Evolutionary conservation across 2,329 filamentous ascomycete species (phyloP).

Genomic region (Ophiostoma sp.): DNA sequence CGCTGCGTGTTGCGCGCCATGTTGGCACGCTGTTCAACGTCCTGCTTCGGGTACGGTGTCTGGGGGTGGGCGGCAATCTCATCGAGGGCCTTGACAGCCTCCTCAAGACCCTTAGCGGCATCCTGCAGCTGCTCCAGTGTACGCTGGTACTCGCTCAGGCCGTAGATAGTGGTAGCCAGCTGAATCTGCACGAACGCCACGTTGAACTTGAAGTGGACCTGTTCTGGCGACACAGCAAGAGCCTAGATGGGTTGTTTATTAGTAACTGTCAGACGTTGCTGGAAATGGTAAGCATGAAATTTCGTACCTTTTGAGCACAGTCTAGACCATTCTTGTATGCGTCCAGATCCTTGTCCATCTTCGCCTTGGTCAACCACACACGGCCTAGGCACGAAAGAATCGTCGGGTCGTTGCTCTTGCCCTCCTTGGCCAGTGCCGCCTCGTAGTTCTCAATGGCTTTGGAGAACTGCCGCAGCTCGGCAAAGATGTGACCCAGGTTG

Average conservation of each 20-base stretch:
- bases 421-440: slow-evolving; percentile 70
- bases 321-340: slow-evolving; percentile 53
- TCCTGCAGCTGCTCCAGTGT: slow-evolving; percentile 74
- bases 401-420: slow-evolving; percentile 64
- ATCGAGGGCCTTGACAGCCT: slow-evolving; percentile 70
- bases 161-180: slow-evolving; percentile 74
- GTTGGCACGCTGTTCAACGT: slow-evolving; percentile 90
- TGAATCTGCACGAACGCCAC: slow-evolving; percentile 97
- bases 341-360: slow-evolving; percentile 53
- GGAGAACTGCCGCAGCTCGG: slow-evolving; percentile 81
- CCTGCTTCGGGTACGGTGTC: slow-evolving; percentile 81
- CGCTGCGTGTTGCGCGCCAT: slow-evolving; percentile 96
- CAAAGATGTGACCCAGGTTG: slow-evolving; percentile 89
- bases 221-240: slow-evolving; percentile 70
- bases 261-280: no score
- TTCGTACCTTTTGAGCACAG: slow-evolving; percentile 51
- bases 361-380: slow-evolving; percentile 77
- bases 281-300: no score
- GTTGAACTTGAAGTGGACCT: slow-evolving; percentile 93
- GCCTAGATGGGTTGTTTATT: slow-evolving; percentile 38
- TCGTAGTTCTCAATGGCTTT: slow-evolving; percentile 96
- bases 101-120: slow-evolving; percentile 69
- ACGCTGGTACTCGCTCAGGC: slow-evolving; percentile 67
- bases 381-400: slow-evolving; percentile 83
- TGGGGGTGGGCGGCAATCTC: slow-evolving; percentile 57